Evolutionary conservation across 495 filamentous ascomycete species (phyloP), one percentile per base, ranked within the genome.

Genomic region (Annulohypoxylon bovei): DNA sequence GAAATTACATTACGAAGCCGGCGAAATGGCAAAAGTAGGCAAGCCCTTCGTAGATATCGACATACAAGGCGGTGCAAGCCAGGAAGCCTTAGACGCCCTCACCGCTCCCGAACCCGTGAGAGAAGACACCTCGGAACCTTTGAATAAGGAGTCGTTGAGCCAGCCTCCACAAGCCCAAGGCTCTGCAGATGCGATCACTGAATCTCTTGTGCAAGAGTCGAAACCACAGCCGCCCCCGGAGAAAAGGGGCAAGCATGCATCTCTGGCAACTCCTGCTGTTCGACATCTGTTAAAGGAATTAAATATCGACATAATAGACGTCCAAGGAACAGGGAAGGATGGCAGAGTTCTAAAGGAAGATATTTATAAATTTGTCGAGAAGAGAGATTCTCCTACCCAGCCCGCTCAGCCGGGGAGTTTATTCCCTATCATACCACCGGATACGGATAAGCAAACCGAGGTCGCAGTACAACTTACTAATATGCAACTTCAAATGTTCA

Each of bases 311-410:
- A 95, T 99, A 56, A 79, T 84, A 53, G 85, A 96, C 33, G 80
- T 99, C 32, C 78, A 81, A 39, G 96, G 96, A 40, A 95, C 94
- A 2, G 96, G 96, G 20, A 98, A 91, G 76, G 94, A 96, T 70
- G 96, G 96, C 16, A 85, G 96, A 23, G 93, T 99, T 1, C 72
- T 92, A 60, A 98, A 98, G 80, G 94, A 98, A 77, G 96, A 99
- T 77, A 89, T 99, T n/a, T 86, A 93, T 68, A 88, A 84, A 57
- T 93, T 91, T 75, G 82, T 87, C 46, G 75, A 84, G 72, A 65
- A 65, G 42, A 78, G 82, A 69, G 70, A 84, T 65, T 71, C 76
- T n/a, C 50, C 69, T 16, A 30, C 56, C 20, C 67, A 66, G 9
- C 2, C 64, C 3, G 30, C 61, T 39, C 60, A 69, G 50, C 54